Percentiles rank a stretch among this genome's conserved stretches.
These are phyloP conservation scores for Gelatoporia subvermispora DNA, from an alignment of 768 basidiomycete genomes.

Conservation along the genomic window DNA sequence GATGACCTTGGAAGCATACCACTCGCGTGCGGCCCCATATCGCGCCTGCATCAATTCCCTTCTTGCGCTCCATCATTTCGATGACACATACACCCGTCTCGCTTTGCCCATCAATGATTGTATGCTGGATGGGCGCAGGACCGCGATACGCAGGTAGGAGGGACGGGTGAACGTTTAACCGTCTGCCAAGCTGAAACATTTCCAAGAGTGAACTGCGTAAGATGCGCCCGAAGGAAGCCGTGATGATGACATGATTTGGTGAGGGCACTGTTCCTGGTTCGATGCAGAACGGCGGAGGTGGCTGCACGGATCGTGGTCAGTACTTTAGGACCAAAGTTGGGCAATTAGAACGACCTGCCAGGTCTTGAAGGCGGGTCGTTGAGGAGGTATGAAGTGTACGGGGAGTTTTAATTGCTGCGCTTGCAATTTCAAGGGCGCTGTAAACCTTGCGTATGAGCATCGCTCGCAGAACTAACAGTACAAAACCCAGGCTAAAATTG, in stretches of 20 bases:
- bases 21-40: constrained; percentile 53
- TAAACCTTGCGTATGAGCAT: not conserved
- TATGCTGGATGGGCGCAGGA: constrained; percentile 85
- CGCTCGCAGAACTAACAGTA: not conserved
- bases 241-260: constrained; percentile 59
- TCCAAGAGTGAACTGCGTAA: constrained; percentile 58
- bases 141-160: constrained; percentile 85
- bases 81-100: constrained; percentile 80
- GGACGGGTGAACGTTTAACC: constrained; percentile 89
- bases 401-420: constrained; percentile 51
- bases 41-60: constrained; percentile 76
- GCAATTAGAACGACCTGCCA: constrained; percentile 50
- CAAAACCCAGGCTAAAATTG: not conserved
- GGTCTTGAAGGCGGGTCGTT: constrained; percentile 51
- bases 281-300: constrained; percentile 31
- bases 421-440: constrained; percentile 68
- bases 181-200: constrained; percentile 50
- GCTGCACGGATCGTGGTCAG: constrained; percentile 1
- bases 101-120: constrained; percentile 60
- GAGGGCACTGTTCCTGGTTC: constrained; percentile 29
- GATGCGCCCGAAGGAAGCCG: constrained; percentile 90
- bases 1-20: constrained; percentile 35
- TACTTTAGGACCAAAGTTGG: not conserved
- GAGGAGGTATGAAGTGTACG: constrained; percentile 56
- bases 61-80: constrained; percentile 61